phyloP scores from a whole-genome alignment of 768 basidiomycete species.

The Boletus vermiculosoides region DNA sequence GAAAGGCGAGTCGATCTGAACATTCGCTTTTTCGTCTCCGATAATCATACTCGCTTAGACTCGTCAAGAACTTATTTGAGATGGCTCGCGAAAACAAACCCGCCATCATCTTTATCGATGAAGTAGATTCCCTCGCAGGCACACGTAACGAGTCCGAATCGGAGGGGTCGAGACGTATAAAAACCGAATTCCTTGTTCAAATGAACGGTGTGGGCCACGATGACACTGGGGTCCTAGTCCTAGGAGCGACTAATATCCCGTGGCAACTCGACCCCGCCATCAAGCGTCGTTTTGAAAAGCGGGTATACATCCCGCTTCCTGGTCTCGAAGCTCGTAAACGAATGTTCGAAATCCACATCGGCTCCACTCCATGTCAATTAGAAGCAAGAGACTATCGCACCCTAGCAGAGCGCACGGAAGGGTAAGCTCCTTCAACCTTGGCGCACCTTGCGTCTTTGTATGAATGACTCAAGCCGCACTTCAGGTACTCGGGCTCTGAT shows the following conservation, averaged over 20 bases:
- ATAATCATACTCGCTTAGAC: constrained; percentile 41
- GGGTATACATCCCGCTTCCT: constrained; percentile 97
- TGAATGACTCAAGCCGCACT: not conserved
- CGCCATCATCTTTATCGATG: constrained; percentile 98
- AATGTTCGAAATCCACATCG: constrained; percentile 98
- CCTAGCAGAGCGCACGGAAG: constrained; percentile 86
- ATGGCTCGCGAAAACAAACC: constrained; percentile 96
- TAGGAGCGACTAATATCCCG: constrained; percentile 98
- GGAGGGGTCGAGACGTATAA: constrained; percentile 94
- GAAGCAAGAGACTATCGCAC: constrained; percentile 71
- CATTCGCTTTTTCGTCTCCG: not conserved
- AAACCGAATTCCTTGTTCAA: constrained; percentile 96
- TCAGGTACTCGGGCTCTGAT: constrained; percentile 88
- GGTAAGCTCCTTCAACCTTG: constrained; percentile 38
- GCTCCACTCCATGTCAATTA: constrained; percentile 86
- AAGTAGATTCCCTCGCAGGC: constrained; percentile 94
- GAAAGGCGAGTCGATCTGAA: constrained; percentile 65
- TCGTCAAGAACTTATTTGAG: constrained; percentile 94
- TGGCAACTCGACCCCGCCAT: constrained; percentile 98
- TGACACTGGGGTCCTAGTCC: constrained; percentile 91
- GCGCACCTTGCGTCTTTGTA: not conserved
- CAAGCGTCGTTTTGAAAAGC: constrained; percentile 97
- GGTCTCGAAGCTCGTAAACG: constrained; percentile 86
- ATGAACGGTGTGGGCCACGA: constrained; percentile 99
- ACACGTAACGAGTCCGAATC: constrained; percentile 96